A percentile compares a stretch with the other conserved stretches of the same genome.
Conservation (phyloP, 768 basidiomycete species). For the Polyporus arcularius region DNA sequence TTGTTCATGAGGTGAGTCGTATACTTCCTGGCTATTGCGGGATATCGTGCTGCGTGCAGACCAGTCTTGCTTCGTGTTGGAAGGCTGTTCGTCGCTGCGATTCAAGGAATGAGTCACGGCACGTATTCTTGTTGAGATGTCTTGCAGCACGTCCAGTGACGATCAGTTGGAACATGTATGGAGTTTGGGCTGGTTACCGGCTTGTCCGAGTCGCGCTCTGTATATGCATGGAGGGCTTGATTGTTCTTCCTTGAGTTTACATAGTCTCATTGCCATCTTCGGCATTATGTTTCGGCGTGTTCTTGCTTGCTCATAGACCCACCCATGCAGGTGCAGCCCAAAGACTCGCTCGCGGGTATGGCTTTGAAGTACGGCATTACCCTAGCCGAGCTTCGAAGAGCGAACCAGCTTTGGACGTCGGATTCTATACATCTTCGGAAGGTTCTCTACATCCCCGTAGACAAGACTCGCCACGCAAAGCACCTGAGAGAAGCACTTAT, state of each 20-base stretch:
- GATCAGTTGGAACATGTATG: too few species aligned
- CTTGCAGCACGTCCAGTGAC: too few species aligned
- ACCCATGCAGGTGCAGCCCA: conserved; percentile 57
- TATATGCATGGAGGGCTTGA: too few species aligned
- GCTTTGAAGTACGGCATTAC: conserved; percentile 88
- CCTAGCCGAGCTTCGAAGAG: conserved; percentile 77
- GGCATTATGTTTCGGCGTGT: neutral
- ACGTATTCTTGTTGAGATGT: too few species aligned
- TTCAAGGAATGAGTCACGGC: too few species aligned
- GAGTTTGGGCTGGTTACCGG: too few species aligned
- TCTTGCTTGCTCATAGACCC: neutral
- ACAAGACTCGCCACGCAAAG: conserved; percentile 51
- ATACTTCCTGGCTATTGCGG: neutral
- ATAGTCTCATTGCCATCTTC: neutral
- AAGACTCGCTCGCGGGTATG: conserved; percentile 84
- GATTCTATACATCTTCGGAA: conserved; percentile 90
- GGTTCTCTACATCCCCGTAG: conserved; percentile 77
- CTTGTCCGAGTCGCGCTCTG: too few species aligned
- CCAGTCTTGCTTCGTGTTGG: neutral
- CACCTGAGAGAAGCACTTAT: conserved; percentile 30
- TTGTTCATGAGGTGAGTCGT: conserved; percentile 55
- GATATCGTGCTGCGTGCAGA: neutral
- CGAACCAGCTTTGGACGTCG: conserved; percentile 92
- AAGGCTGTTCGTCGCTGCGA: too few species aligned
- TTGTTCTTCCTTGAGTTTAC: too few species aligned